Percentiles rank a stretch among this genome's conserved stretches.
phyloP scores from a whole-genome alignment of 352 stramenopile genomes.

The Phytophthora tubulina region DNA sequence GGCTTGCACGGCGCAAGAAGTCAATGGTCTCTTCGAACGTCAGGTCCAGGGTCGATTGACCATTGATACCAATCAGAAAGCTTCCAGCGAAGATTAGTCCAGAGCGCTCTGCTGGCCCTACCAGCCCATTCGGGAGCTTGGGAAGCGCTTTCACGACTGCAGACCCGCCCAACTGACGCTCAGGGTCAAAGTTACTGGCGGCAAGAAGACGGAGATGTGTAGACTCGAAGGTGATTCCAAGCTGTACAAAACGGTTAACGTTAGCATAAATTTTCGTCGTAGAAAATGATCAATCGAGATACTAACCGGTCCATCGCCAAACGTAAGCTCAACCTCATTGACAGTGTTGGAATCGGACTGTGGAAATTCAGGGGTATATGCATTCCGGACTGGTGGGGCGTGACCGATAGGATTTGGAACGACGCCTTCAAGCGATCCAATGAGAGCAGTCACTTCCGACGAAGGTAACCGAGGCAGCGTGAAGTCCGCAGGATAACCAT shows the following conservation, averaged over 20 bases:
- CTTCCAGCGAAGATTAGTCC: slow-evolving; percentile 60
- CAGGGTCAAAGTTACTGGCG: slow-evolving; percentile 59
- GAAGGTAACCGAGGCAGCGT: slow-evolving; percentile 56
- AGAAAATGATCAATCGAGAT: neutral
- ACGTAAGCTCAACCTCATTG: slow-evolving; percentile 74
- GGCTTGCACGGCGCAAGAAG: slow-evolving; percentile 51
- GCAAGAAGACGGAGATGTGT: slow-evolving; percentile 74
- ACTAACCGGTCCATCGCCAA: slow-evolving; percentile 72
- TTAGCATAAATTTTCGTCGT: neutral
- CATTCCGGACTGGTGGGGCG: neutral
- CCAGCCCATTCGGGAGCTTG: slow-evolving; percentile 61
- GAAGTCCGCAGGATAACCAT: slow-evolving; percentile 67
- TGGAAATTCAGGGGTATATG: slow-evolving; percentile 5
- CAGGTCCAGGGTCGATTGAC: slow-evolving; percentile 65
- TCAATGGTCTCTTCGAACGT: slow-evolving; percentile 77
- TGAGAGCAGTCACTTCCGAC: slow-evolving; percentile 53
- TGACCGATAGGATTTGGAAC: slow-evolving; percentile 54
- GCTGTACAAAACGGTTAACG: slow-evolving; percentile 35
- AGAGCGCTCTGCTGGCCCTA: slow-evolving; percentile 71
- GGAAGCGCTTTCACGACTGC: slow-evolving; percentile 79
- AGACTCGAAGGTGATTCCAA: slow-evolving; percentile 84
- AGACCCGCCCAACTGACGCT: slow-evolving; percentile 50
- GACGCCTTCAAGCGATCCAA: slow-evolving; percentile 45
- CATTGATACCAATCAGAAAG: slow-evolving; percentile 80
- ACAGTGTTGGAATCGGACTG: slow-evolving; percentile 27